A percentile compares a stretch with the other conserved stretches of the same genome.
These are phyloP conservation scores for Xylaria palmicola DNA, from an alignment of 495 filamentous ascomycete species.

Conservation along the genomic window DNA sequence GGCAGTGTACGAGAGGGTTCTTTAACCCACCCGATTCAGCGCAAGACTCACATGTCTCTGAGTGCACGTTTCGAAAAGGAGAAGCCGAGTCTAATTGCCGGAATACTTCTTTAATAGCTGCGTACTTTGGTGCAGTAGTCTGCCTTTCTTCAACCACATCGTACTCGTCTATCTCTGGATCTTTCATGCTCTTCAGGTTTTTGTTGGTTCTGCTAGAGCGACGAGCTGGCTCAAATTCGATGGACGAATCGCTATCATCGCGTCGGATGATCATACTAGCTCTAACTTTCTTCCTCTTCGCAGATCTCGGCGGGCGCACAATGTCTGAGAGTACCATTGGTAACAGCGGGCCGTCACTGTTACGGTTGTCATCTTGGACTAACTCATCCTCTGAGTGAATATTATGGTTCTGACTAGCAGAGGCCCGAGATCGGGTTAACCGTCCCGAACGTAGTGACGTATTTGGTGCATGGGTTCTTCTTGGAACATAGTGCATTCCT, in stretches of 20 bases:
- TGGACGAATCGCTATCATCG: constrained; percentile 36
- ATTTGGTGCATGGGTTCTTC: not conserved
- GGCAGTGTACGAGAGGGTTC: constrained; percentile 74
- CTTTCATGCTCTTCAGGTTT: constrained; percentile 58
- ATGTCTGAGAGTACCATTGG: constrained; percentile 46
- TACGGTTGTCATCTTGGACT: constrained; percentile 22
- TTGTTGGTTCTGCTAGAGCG: constrained; percentile 52
- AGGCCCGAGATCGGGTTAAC: constrained; percentile 18
- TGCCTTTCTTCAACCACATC: constrained; percentile 61
- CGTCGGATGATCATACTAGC: not conserved
- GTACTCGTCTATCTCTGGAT: constrained; percentile 51
- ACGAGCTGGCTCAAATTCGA: constrained; percentile 47
- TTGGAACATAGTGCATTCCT: not conserved
- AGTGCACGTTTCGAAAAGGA: constrained; percentile 66
- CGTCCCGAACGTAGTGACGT: not conserved
- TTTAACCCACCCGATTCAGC: constrained; percentile 46
- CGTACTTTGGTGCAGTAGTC: constrained; percentile 46
- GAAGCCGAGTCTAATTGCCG: constrained; percentile 47
- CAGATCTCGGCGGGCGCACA: constrained; percentile 14
- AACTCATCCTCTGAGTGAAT: constrained; percentile 45
- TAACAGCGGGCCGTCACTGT: constrained; percentile 29
- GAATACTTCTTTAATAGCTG: constrained; percentile 70
- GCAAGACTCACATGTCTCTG: constrained; percentile 72
- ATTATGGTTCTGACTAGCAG: not conserved
- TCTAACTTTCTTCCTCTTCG: constrained; percentile 14